phyloP scores from a whole-genome alignment of 2,329 filamentous ascomycete species.

The Exserohilum turcica region DNA sequence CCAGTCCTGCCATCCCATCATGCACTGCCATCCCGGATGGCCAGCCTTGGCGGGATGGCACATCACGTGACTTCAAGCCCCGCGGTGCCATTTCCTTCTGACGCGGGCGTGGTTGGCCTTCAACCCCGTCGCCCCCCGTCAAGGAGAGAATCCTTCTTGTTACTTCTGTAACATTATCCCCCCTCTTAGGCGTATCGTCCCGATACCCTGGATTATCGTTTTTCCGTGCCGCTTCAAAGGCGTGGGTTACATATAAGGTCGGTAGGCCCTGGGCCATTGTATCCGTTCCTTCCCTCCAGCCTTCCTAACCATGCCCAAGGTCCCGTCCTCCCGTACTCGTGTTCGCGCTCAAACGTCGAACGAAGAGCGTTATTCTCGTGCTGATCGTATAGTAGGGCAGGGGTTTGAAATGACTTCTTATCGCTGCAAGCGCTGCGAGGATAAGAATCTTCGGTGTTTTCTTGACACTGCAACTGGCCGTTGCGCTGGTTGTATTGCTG shows the following conservation, averaged over 20 bases:
- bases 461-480: background rate
- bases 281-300: background rate
- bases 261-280: background rate
- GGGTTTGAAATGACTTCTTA: background rate
- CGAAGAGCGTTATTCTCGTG: background rate
- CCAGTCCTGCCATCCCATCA: too few relatives aligned
- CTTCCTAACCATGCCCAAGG: constrained; percentile 3
- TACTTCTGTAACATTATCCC: constrained; percentile 5
- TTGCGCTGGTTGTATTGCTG: background rate
- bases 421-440: background rate
- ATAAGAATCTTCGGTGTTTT: background rate
- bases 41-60: too few relatives aligned
- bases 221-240: background rate
- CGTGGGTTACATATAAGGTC: background rate
- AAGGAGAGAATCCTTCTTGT: background rate
- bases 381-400: background rate
- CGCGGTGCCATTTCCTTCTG: too few relatives aligned
- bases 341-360: background rate
- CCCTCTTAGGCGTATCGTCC: constrained; percentile 1
- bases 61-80: too few relatives aligned
- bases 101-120: too few relatives aligned
- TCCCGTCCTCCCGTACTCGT: background rate
- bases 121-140: too few relatives aligned
- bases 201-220: background rate
- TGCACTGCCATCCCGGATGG: too few relatives aligned